These are phyloP conservation scores for Cystobasidium sp. DNA, from an alignment of 1,284 basidiomycete species.

Conservation along the genomic window DNA sequence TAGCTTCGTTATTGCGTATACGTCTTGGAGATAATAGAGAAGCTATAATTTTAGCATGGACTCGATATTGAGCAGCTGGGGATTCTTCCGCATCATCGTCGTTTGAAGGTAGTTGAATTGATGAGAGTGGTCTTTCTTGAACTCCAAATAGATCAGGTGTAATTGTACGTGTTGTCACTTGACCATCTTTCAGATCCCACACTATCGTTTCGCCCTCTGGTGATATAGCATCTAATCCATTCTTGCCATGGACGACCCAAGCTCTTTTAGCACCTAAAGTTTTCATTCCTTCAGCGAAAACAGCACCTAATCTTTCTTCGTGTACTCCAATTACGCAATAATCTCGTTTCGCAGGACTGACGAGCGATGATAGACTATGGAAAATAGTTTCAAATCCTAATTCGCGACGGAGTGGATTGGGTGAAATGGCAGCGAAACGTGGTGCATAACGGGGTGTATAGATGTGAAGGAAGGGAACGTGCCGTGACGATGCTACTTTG, in stretches of 20 bases:
- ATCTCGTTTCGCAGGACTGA: conserved; percentile 84
- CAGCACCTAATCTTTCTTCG: conserved; percentile 76
- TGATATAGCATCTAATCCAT: conserved; percentile 90
- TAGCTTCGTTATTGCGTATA: background rate
- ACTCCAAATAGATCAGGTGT: conserved; percentile 71
- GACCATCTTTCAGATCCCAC: conserved; percentile 59
- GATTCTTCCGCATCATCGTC: conserved; percentile 77
- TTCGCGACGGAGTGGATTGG: conserved; percentile 69
- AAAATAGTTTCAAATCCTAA: conserved; percentile 97
- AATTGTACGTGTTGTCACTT: conserved; percentile 57
- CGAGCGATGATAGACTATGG: conserved; percentile 90
- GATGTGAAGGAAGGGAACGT: conserved; percentile 81
- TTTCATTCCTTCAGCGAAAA: conserved; percentile 76
- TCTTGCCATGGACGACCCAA: conserved; percentile 89
- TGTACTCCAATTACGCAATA: conserved; percentile 92
- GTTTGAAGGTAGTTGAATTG: conserved; percentile 62
- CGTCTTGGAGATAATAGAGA: conserved; percentile 33
- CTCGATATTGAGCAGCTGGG: conserved; percentile 65
- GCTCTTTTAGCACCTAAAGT: conserved; percentile 73
- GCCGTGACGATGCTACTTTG: conserved; percentile 58
- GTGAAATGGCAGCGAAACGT: conserved; percentile 78
- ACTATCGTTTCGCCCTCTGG: conserved; percentile 79
- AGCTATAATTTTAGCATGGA: conserved; percentile 58
- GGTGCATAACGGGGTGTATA: conserved; percentile 94
- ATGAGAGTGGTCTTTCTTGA: conserved; percentile 67